A percentile compares a stretch with the other conserved stretches of the same genome.
phyloP scores from a whole-genome alignment of 1,284 basidiomycete genomes.

The Moesziomyces sp. region DNA sequence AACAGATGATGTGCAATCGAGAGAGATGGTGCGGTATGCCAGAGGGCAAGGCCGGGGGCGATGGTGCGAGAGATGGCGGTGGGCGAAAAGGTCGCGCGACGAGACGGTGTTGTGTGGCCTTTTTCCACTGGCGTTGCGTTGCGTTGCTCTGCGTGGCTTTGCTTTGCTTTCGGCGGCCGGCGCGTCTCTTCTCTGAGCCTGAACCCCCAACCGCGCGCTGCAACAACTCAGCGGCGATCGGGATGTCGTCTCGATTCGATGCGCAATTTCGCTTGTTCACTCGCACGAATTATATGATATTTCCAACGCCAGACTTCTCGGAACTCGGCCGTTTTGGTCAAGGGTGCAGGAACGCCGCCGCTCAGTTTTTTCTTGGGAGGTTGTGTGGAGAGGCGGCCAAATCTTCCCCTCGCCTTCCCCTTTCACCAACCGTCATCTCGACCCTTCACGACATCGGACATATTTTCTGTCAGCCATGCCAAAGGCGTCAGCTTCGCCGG shows the following conservation, averaged over 20 bases:
- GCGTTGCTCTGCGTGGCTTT: too few species aligned
- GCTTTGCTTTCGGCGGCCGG: too few species aligned
- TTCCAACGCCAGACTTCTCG: not conserved
- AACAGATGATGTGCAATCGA: not conserved
- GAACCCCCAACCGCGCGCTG: not conserved
- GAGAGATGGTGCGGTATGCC: constrained; percentile 2
- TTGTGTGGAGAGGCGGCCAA: not conserved
- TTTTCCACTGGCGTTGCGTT: too few species aligned
- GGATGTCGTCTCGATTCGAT: not conserved
- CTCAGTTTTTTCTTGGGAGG: not conserved
- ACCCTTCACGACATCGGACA: too few species aligned
- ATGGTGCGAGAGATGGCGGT: constrained; percentile 23
- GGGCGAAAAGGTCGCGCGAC: constrained; percentile 41
- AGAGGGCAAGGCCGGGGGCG: not conserved
- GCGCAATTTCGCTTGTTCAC: not conserved
- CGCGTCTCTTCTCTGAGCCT: too few species aligned
- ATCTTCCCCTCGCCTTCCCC: not conserved
- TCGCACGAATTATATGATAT: constrained; percentile 2
- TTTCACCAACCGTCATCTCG: too few species aligned
- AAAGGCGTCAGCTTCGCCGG: constrained; percentile 13
- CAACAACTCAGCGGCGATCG: not conserved
- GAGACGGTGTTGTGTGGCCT: constrained; percentile 1
- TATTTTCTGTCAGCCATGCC: constrained; percentile 8
- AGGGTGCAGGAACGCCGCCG: not conserved
- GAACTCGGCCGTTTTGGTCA: not conserved